phyloP scores from a whole-genome alignment of 257 asterid genomes.

The Solanum lignicaule region DNA sequence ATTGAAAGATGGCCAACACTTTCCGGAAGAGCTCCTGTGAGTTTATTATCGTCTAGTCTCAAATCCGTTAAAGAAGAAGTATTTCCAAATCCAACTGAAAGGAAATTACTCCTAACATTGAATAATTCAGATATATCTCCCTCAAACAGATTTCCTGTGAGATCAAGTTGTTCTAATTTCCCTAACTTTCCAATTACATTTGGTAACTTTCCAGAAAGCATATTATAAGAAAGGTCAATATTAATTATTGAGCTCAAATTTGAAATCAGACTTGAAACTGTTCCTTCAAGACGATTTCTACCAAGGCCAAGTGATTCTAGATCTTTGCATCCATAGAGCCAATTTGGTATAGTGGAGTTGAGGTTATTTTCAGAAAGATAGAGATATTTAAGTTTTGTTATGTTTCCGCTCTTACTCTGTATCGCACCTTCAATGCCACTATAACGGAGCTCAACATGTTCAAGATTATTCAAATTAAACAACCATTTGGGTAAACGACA shows the following conservation, averaged over 20 bases:
- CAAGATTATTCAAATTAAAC: constrained; percentile 23
- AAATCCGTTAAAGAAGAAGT: background rate
- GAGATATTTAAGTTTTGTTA: background rate
- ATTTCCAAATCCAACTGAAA: background rate
- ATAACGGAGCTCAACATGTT: background rate
- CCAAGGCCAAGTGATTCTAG: no score
- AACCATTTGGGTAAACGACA: constrained; percentile 36
- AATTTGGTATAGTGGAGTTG: background rate
- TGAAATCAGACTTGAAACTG: no score
- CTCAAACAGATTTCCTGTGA: background rate
- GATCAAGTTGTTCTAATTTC: background rate
- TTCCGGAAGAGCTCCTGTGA: no score
- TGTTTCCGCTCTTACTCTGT: background rate
- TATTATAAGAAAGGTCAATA: background rate
- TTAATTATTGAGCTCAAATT: no score
- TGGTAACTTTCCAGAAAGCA: constrained; percentile 1
- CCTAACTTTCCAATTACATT: constrained; percentile 5
- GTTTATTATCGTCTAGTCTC: no score
- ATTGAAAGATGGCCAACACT: no score
- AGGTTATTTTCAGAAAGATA: background rate
- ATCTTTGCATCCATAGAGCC: no score
- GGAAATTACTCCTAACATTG: no score
- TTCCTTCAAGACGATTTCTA: background rate
- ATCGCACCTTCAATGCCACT: constrained; percentile 1
- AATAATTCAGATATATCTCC: constrained; percentile 15